These are phyloP conservation scores for Fusarium chaquense DNA, from an alignment of 2,329 filamentous ascomycete genomes.

Conservation along the genomic window DNA sequence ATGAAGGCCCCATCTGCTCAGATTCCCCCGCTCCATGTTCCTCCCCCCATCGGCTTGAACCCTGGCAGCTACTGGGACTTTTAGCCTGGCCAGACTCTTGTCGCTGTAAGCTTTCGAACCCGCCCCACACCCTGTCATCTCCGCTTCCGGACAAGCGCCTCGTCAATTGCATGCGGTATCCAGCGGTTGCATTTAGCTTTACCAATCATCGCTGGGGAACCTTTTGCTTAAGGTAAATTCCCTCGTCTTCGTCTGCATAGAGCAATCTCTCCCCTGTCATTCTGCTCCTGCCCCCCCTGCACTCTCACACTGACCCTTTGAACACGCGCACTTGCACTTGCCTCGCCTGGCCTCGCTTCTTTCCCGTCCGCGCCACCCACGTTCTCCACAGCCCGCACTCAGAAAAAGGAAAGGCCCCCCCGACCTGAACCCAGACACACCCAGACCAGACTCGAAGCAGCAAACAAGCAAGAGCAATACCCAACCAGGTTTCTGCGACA, in stretches of 20 bases:
- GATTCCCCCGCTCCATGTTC: slow-evolving; percentile 40
- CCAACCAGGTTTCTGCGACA: slow-evolving; percentile 69
- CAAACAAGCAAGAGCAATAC: slow-evolving; percentile 51
- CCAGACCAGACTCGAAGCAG: slow-evolving; percentile 56
- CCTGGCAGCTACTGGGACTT: slow-evolving; percentile 29
- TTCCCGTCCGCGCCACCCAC: slow-evolving; percentile 51
- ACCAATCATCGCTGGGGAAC: slow-evolving; percentile 37
- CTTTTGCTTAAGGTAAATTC: slow-evolving; percentile 41
- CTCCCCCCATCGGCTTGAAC: slow-evolving; percentile 34
- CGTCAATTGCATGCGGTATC: slow-evolving; percentile 48
- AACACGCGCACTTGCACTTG: slow-evolving; percentile 39
- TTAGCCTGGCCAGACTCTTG: slow-evolving; percentile 26
- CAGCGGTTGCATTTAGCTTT: slow-evolving; percentile 30
- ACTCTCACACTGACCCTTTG: slow-evolving; percentile 34
- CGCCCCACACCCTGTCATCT: slow-evolving; percentile 41
- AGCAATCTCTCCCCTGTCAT: slow-evolving; percentile 22
- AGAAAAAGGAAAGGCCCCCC: slow-evolving; percentile 44
- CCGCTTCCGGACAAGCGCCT: slow-evolving; percentile 47
- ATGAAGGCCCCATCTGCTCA: slow-evolving; percentile 28
- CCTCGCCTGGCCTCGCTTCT: slow-evolving; percentile 56
- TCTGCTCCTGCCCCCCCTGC: slow-evolving; percentile 13
- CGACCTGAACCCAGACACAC: slow-evolving; percentile 43
- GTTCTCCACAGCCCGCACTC: slow-evolving; percentile 45
- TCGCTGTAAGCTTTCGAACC: slow-evolving; percentile 31
- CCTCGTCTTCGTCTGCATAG: slow-evolving; percentile 30